Evolutionary conservation across 2,329 filamentous ascomycete genomes (phyloP).

Genomic region (Colletotrichum tabaci): DNA sequence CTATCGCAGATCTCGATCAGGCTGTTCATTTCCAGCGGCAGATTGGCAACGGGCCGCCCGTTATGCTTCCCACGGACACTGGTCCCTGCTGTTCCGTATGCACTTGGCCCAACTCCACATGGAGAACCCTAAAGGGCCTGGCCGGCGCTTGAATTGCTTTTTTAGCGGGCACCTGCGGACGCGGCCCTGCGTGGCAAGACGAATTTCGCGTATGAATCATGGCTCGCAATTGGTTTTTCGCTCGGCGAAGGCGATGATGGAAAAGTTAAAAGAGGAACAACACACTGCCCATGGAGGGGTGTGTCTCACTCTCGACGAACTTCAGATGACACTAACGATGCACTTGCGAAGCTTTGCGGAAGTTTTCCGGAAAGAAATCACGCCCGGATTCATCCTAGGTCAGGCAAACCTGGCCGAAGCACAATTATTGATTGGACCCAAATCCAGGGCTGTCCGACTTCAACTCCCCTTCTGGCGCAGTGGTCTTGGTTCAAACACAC

Average conservation of each 20-base stretch:
- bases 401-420: conserved; percentile 1
- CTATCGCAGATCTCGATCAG: neutral
- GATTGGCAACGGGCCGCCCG: neutral
- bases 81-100: no score
- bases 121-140: neutral
- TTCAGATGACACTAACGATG: conserved; percentile 24
- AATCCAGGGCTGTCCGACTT: neutral
- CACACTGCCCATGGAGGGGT: no score
- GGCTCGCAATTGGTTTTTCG: neutral
- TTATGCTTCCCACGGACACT: neutral
- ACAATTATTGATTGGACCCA: conserved; percentile 7
- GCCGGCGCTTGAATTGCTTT: neutral
- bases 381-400: neutral
- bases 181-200: neutral
- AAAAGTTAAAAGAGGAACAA: no score
- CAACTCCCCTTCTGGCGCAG: neutral
- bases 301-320: neutral
- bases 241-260: neutral
- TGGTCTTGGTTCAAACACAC: neutral
- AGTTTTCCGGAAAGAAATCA: neutral
- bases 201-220: neutral
- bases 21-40: no score
- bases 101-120: neutral
- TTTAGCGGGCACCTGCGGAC: neutral
- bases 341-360: neutral